Conservation (phyloP, 306 rosid species). For the Ormosia semicastrata region DNA sequence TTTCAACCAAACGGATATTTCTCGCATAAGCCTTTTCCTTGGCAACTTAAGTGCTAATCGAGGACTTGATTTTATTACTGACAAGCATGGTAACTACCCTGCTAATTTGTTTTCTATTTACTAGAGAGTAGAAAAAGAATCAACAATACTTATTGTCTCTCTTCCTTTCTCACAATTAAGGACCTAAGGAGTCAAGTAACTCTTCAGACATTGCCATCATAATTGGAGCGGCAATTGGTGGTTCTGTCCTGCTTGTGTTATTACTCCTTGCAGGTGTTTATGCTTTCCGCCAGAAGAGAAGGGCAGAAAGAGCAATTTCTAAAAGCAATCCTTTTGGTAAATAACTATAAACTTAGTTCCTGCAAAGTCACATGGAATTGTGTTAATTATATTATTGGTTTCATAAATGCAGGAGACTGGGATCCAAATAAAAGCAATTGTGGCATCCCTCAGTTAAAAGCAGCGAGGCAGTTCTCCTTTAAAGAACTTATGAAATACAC, state of each 20-base stretch:
- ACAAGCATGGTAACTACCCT: background rate
- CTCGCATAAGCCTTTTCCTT: slow-evolving; percentile 30
- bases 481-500: slow-evolving; percentile 57
- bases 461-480: slow-evolving; percentile 51
- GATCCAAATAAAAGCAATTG: slow-evolving; percentile 33
- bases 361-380: background rate
- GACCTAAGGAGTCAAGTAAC: slow-evolving; percentile 11
- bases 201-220: slow-evolving; percentile 18
- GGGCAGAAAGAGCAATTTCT: slow-evolving; percentile 40
- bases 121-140: background rate
- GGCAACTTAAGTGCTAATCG: slow-evolving; percentile 36
- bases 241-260: slow-evolving; percentile 41
- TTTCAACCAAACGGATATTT: slow-evolving; percentile 32
- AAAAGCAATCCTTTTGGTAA: slow-evolving; percentile 38
- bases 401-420: slow-evolving; percentile 34
- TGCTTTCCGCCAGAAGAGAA: slow-evolving; percentile 49
- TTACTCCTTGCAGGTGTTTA: slow-evolving; percentile 47
- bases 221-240: slow-evolving; percentile 52
- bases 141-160: background rate
- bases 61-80: slow-evolving; percentile 26
- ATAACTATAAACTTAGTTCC: background rate
- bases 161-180: background rate
- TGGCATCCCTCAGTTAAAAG: slow-evolving; percentile 29
- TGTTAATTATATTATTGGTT: background rate
- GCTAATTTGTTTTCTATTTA: slow-evolving; percentile 14